Base-by-base conservation (phyloP, 768 basidiomycete species). In the Hericium erinaceus region DNA sequence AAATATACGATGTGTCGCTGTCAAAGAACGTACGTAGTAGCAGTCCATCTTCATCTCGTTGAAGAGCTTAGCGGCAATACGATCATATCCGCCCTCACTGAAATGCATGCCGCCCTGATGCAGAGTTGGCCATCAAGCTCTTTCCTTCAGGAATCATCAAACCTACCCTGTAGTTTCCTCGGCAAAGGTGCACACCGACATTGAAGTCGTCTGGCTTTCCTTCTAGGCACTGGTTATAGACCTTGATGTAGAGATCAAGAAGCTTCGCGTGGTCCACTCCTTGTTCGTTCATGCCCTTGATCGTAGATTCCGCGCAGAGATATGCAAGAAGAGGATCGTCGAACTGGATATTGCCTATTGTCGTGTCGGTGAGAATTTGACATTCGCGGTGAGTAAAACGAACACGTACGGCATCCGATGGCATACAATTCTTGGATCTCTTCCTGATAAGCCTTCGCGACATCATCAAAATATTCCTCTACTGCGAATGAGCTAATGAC, bases 201-300 rank as follows among this genome's bases (percentile, higher is more conserved):
- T 70, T 77, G 61, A 86, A 69, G 67, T 84, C 82, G 51, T 64
- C 66, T 6, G 84, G 83, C 24, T 80, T 75, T 49, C 73, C 78
- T 58, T 75, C 69, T 2, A 82, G 75, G 61, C 79, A 76, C 16
- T 76, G 66, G 66, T 80, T 84, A 74, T 85, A 83, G 20, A 82
- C 79, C 53, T 79, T 75, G 66, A 87, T 81, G 59, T 73, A 87
- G 68, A 80, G 80, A 57, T 87, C 80, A 20, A 91, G 75, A 48
- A 90, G 75, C 3, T 77, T 77, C 54, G 80, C 81, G 16, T 81
- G 77, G 69, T 90, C 83, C 20, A 81, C 74, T 0, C 80, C 81
- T 46, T 77, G 80, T 24, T 74, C 75, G 65, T 77, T 75, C 82
- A 89, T 84, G 18, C 78, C 80, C 57, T 75, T 62, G 48, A 77